Evolutionary conservation across 768 basidiomycete genomes (phyloP), one percentile per base, ranked within the genome.

Genomic region (Rhodotorula kratochvilovae): DNA sequence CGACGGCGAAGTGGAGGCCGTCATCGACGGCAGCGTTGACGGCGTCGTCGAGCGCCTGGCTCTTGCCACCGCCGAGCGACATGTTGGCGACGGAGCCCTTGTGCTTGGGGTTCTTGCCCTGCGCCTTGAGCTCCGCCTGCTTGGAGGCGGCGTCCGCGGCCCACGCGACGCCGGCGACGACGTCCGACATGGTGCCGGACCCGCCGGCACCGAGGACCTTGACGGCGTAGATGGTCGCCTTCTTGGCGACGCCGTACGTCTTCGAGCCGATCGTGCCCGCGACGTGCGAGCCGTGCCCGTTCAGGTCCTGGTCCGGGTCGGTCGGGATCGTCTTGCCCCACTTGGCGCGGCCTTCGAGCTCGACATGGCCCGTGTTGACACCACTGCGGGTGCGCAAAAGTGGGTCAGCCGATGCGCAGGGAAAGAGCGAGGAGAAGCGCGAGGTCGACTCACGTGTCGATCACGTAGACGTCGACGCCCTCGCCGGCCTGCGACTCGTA

Each of bases 61-160:
- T 91, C 83, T 94, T 95, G 69, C 92, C 91, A 77, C 96, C 96
- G 73, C 96, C 96, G 63, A 99, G 88, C 80, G 89, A 90, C 96
- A 99, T 96, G 85, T 95, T 95, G 61, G 89, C 91, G 63, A 94
- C 92, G 27, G 74, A 74, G 33, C 96, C 96, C 83, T 92, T 94
- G 85, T 95, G 90, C 83, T 85, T 88, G 64, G 91, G 90, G 29
- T 90, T 92, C 42, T 85, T 84, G 63, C 83, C 85, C 71, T 85
- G 79, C 79, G 94, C 91, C 67, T 73, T 67, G 62, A 61, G 48
- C 29, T 71, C 31, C 6, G 85, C 84, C 15, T 81, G 83, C 27
- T 91, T 89, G 25, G 84, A 84, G 36, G 83, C 82, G 21, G 80
- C 73, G 61, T 81, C 80, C 39, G 83, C 85, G 63, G 94, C 94